Evolutionary conservation across 305 asterid species (phyloP), one percentile per base, ranked within the genome.

Genomic region (Fraxinus xanthoxyloides): DNA sequence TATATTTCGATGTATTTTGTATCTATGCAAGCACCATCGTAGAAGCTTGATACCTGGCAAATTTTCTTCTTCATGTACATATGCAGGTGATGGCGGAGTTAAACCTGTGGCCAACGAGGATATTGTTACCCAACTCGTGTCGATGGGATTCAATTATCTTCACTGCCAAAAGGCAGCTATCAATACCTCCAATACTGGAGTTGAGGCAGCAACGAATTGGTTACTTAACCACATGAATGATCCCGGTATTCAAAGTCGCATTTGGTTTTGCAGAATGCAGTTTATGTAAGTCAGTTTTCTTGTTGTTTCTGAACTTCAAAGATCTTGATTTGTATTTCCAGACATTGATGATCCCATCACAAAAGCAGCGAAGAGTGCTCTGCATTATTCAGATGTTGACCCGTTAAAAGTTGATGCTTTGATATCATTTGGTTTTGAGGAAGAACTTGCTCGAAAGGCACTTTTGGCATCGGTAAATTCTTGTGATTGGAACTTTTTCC

Each of bases 131-230:
- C 98, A 96, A 87, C 99, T 94, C 80, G 87, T 85, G 67, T 89
- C 97, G 2, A 92, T 92, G 99, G 99, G 99, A 79, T 96, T 96
- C 84, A 90, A 82, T 61, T 35, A 85, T 84, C 97, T 92, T 81
- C 98, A 90, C 38, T 96, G 99, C 86, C 94, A 92, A 83, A 96
- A 96, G 85, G 98, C 99, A 85, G 97, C 95, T 15, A 91, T 96
- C 74, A 94, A 85, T 83, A 96, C 99, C 59, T 83, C 86, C 81
- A 96, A 94, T 88, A 63, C 87, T 76, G 99, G 99, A 83, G 93
- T 91, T 24, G 98, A 94, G 78, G 94, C 88, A 78, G 98, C 98
- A 26, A 94, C 90, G 97, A 90, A 90, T 81, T 96, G 98, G 99
- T 81, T 96, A 84, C 94, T 93, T 78, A 85, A 81, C 88, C 98